These are phyloP conservation scores for Pichia kudriavzevii DNA, from an alignment of 1,139 yeast genomes.

Conservation along the genomic window DNA sequence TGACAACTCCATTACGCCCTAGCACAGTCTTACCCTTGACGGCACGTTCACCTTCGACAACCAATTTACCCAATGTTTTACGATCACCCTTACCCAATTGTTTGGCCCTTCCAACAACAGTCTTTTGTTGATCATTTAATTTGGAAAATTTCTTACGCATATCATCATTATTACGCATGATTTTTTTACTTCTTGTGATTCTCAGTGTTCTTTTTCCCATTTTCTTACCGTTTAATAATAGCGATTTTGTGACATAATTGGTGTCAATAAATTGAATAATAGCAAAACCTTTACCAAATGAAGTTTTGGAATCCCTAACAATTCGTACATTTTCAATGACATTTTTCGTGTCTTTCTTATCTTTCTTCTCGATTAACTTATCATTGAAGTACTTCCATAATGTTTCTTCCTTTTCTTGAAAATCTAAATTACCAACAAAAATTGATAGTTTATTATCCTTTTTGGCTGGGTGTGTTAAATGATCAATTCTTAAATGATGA, in stretches of 20 bases:
- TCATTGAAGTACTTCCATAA: slow-evolving; percentile 74
- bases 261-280: slow-evolving; percentile 86
- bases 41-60: slow-evolving; percentile 80
- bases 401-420: slow-evolving; percentile 84
- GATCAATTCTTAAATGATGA: slow-evolving; percentile 84
- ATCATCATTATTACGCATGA: slow-evolving; percentile 24
- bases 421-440: slow-evolving; percentile 91
- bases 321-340: slow-evolving; percentile 71
- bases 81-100: slow-evolving; percentile 77
- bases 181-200: slow-evolving; percentile 65
- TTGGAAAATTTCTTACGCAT: slow-evolving; percentile 24
- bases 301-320: slow-evolving; percentile 86
- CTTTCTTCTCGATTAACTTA: slow-evolving; percentile 21
- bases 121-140: slow-evolving; percentile 58
- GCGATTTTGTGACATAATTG: slow-evolving; percentile 73
- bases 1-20: slow-evolving; percentile 57
- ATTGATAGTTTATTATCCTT: slow-evolving; percentile 80
- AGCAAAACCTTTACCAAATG: slow-evolving; percentile 96
- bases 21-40: slow-evolving; percentile 48
- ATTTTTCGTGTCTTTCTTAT: slow-evolving; percentile 41
- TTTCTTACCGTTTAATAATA: slow-evolving; percentile 67
- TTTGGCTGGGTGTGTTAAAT: slow-evolving; percentile 81
- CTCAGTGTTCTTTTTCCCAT: slow-evolving; percentile 62
- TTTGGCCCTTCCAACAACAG: slow-evolving; percentile 73
- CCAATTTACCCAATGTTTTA: slow-evolving; percentile 49